phyloP scores from a whole-genome alignment of 192 early-diverging fungal genomes.

The Helicostylum pulchrum region DNA sequence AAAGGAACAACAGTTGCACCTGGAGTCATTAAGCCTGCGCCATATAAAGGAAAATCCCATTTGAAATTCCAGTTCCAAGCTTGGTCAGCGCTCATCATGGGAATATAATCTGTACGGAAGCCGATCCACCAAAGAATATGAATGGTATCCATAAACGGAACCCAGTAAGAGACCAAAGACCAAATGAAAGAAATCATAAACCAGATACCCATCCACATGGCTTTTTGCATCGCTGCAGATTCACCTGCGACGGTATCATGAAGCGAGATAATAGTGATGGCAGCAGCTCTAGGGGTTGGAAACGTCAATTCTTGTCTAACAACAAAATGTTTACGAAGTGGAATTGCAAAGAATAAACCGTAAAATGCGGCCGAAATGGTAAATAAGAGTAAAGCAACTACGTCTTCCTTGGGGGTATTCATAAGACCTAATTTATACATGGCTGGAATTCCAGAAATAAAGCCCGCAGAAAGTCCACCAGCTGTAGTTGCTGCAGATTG shows the following conservation, averaged over 20 bases:
- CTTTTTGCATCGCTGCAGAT: constrained; percentile 47
- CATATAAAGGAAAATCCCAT: constrained; percentile 58
- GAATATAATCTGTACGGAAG: constrained; percentile 32
- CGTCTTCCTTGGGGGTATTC: constrained; percentile 46
- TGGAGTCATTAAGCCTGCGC: constrained; percentile 62
- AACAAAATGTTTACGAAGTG: constrained; percentile 63
- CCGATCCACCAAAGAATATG: constrained; percentile 54
- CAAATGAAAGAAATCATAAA: constrained; percentile 45
- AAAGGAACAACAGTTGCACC: constrained; percentile 52
- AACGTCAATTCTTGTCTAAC: constrained; percentile 66
- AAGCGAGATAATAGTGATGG: constrained; percentile 56
- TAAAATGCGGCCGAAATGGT: constrained; percentile 60
- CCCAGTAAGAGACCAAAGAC: constrained; percentile 49
- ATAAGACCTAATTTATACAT: constrained; percentile 66
- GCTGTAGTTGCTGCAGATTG: constrained; percentile 69
- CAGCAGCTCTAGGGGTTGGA: constrained; percentile 64
- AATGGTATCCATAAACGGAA: constrained; percentile 41
- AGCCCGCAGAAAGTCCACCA: constrained; percentile 59
- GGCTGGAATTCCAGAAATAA: constrained; percentile 65
- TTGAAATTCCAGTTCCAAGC: constrained; percentile 45
- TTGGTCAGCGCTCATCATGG: constrained; percentile 48
- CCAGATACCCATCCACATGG: constrained; percentile 45
- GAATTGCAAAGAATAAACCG: constrained; percentile 71
- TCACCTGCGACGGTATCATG: constrained; percentile 49
- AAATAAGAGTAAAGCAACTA: constrained; percentile 48